Evolutionary conservation across 257 asterid species (phyloP), one percentile per base, ranked within the genome.

Genomic region (Petrea volubilis): DNA sequence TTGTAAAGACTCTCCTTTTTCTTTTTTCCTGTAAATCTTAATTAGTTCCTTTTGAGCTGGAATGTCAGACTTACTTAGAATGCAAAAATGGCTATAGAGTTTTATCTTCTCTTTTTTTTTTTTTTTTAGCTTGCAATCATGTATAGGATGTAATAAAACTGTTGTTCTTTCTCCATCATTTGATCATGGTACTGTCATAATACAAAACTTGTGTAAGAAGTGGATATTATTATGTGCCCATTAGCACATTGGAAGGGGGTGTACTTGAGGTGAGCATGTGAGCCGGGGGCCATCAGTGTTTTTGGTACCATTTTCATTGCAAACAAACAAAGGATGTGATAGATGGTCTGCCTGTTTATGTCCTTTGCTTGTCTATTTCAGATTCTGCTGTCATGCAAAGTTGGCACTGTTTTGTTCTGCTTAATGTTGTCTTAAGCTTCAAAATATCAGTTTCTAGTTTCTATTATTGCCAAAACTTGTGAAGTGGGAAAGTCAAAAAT

Each of bases 181-280:
- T 59, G n/a, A 20, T 55, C 33, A 46, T 6, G 31, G 55, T 38
- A 36, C 31, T 36, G 64, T n/a, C n/a, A n/a, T n/a, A n/a, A n/a
- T n/a, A n/a, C n/a, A 66, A 58, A 47, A 66, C 24, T 5, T 67
- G 52, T 60, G 41, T 57, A 62, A 28, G 29, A 50, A 47, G 11
- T 53, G 47, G 29, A 17, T 11, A 10, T 25, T 62, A 17, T 43
- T 40, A 56, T 64, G 69, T 7, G 50, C n/a, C n/a, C 61, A 68
- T 28, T 63, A 56, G 83, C 88, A 89, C 90, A 86, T 86, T 89
- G 86, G 71, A 47, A 70, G 68, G 80, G 67, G 66, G 77, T 73
- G 83, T 78, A 67, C 46, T 60, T 43, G 73, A 51, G 77, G 28
- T 36, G 61, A 60, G 68, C 88, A 89, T 77, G 89, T 87, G 90